Evolutionary conservation across 2,329 filamentous ascomycete genomes (phyloP).

Genomic region (Colletotrichum filicis): DNA sequence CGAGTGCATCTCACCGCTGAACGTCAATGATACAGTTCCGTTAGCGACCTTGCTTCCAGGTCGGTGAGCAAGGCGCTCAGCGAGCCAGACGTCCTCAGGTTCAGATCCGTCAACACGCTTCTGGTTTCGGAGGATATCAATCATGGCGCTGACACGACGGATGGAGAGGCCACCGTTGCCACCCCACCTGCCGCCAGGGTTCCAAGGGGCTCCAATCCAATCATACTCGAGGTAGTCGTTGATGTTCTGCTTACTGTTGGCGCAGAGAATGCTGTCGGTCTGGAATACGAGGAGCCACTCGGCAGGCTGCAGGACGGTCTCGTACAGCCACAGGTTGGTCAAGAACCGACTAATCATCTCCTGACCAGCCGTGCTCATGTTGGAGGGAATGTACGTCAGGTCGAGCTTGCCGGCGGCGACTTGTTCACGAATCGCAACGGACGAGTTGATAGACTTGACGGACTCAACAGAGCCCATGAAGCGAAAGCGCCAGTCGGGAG

Average conservation of each 20-base stretch:
- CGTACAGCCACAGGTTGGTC: constrained; percentile 64
- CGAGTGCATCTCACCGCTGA: constrained; percentile 60
- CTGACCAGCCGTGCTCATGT: constrained; percentile 61
- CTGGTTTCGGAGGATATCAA: constrained; percentile 62
- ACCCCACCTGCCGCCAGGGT: constrained; percentile 52
- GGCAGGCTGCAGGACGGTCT: constrained; percentile 57
- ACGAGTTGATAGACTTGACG: constrained; percentile 56
- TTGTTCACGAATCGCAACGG: constrained; percentile 57
- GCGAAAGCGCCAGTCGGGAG: constrained; percentile 65
- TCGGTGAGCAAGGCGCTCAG: constrained; percentile 60
- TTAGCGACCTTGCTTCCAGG: constrained; percentile 62
- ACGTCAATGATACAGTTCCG: constrained; percentile 58
- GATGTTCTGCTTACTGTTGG: constrained; percentile 58
- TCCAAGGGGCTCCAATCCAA: constrained; percentile 65
- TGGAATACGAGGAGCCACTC: constrained; percentile 67
- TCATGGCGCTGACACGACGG: constrained; percentile 62
- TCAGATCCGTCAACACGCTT: constrained; percentile 54
- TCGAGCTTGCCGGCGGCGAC: constrained; percentile 58
- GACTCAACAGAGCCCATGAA: constrained; percentile 64
- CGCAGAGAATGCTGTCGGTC: constrained; percentile 66
- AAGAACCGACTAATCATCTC: constrained; percentile 65
- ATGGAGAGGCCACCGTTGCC: constrained; percentile 65
- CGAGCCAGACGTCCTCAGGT: constrained; percentile 68
- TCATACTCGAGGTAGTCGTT: constrained; percentile 64
- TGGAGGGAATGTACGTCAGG: constrained; percentile 61